Percentiles rank a stretch among this genome's conserved stretches.
Evolutionary conservation across 345 rosid species (phyloP).

Genomic region (Trapa incisa): DNA sequence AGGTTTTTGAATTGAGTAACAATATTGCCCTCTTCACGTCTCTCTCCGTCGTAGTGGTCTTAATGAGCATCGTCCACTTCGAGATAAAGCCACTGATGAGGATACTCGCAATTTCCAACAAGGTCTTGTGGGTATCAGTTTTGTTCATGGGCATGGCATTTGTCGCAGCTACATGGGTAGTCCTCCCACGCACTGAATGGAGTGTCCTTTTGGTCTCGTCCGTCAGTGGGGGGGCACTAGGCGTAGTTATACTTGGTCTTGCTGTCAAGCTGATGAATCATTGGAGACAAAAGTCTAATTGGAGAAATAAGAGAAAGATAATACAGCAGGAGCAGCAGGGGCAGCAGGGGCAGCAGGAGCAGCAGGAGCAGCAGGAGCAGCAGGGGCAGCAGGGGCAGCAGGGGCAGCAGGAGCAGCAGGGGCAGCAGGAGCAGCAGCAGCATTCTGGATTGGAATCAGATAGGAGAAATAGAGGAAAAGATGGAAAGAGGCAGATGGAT

Average conservation of each 20-base stretch:
- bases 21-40: slow-evolving; percentile 40
- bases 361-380: no score
- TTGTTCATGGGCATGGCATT: slow-evolving; percentile 49
- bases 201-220: background rate
- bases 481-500: background rate
- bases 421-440: no score
- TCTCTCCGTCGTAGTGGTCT: slow-evolving; percentile 35
- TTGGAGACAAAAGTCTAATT: background rate
- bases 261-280: background rate
- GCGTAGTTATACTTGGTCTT: background rate
- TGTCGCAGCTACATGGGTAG: slow-evolving; percentile 43
- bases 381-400: no score
- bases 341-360: no score
- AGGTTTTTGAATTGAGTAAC: slow-evolving; percentile 48
- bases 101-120: slow-evolving; percentile 36
- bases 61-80: slow-evolving; percentile 48
- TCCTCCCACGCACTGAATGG: slow-evolving; percentile 18
- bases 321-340: no score
- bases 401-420: no score
- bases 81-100: slow-evolving; percentile 35
- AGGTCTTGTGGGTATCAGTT: slow-evolving; percentile 42
- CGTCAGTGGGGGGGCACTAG: background rate
- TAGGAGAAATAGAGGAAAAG: no score
- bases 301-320: background rate
- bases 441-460: no score